Base-by-base conservation (phyloP, 176 grass and related monocot genomes). In the Rhipidocladum racemiflorum region DNA sequence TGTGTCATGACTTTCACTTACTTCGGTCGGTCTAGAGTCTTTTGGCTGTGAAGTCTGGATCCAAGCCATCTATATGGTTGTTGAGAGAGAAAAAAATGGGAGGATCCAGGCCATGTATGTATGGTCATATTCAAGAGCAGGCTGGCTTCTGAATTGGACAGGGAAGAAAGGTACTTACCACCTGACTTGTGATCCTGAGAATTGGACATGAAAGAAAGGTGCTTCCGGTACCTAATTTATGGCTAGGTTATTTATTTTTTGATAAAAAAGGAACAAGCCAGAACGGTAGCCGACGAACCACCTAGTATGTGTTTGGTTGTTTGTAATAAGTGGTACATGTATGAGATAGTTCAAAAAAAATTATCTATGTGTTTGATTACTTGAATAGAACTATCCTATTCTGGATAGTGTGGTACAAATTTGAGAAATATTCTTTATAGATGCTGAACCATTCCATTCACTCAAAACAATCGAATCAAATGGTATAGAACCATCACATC, bases 111-210 rank as follows among this genome's bases (percentile, higher is more conserved):
- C 20, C 16, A 13, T 51, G 46, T 21, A 32, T 72, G 57, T 54
- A 27, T 32, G 24, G 66, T 85, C 75, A 25, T 65, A 24, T 80
- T 80, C 76, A 81, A 67, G 6, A 25, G 13, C 14, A 57, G 62
- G 38, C 67, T 38, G 69, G n/a, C 25, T 57, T 24, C 48, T 67
- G 61, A 81, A 86, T 10, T 55, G 57, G 46, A 74, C 84, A 80
- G n/a, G 48, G 39, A 34, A 81, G 77, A 74, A 55, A 74, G 48
- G 61, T 34, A 25, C 35, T 20, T 74, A 27, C 1, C 76, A 74
- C 62, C 36, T 80, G 76, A 65, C 43, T 6, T 35, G 48, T 84
- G 60, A 86, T 66, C 49, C 54, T 14, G 46, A 73, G 17, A 51
- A 9, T n/a, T 51, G 28, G 30, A 15, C 44, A 50, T 49, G 8